phyloP scores from a whole-genome alignment of 345 rosid species.

The Bretschneidera sinensis region DNA sequence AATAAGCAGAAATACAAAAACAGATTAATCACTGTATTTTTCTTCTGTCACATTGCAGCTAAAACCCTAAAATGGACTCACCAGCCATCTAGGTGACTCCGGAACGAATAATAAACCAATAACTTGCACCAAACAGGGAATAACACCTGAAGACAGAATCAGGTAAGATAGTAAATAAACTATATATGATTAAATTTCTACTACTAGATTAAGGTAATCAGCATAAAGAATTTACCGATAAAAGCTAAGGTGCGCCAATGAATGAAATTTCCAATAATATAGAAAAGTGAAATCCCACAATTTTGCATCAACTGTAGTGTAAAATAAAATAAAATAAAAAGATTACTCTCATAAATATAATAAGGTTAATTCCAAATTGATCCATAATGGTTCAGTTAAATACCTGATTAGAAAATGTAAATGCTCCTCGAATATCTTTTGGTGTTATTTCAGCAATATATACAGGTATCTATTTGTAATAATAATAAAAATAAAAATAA shows the following conservation, averaged over 20 bases:
- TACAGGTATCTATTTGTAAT: constrained; percentile 22
- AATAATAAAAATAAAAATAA: background rate
- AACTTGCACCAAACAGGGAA: constrained; percentile 30
- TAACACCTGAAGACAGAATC: constrained; percentile 15
- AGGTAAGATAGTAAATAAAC: no score
- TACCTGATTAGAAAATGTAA: constrained; percentile 36
- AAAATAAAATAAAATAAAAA: background rate
- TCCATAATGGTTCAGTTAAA: background rate
- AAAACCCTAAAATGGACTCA: constrained; percentile 4
- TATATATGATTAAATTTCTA: no score
- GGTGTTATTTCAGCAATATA: constrained; percentile 35
- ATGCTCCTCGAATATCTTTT: constrained; percentile 32
- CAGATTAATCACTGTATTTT: no score
- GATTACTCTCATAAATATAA: background rate
- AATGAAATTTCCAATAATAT: constrained; percentile 27
- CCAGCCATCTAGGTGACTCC: constrained; percentile 57
- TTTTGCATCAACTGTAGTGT: constrained; percentile 27
- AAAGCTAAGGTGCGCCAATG: constrained; percentile 26
- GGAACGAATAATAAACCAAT: constrained; percentile 43
- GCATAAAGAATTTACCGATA: constrained; percentile 22
- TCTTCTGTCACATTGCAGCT: no score
- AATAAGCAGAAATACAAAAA: no score
- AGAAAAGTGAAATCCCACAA: constrained; percentile 31
- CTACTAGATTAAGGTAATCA: background rate
- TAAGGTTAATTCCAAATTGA: background rate